Base-by-base conservation (phyloP, 352 stramenopile species). In the Globisporangium splendens region DNA sequence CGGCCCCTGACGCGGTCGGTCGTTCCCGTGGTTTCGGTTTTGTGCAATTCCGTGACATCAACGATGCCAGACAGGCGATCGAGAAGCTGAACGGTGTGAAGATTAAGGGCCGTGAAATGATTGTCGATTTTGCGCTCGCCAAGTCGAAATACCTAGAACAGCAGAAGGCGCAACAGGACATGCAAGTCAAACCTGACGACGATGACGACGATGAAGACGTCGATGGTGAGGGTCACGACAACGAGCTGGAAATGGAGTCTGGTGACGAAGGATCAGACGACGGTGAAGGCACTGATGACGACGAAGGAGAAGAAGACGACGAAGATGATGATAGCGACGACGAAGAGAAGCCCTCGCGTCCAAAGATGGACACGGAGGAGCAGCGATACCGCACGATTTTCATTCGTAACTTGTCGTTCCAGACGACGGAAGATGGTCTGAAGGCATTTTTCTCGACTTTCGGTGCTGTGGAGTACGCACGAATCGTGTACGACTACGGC, bases 381-480 rank as follows among this genome's bases (percentile, higher is more conserved):
- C 81, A 95, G 68, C 73, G 75, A 41, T 63, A 86, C n/a, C 85
- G 83, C 60, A 95, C 85, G 14, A 66, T 95, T 6, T 95, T 95
- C 59, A 78, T 95, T 46, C 85, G 83, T 28, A 95, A 95, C 50
- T 41, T 95, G 63, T 93, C 83, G 31, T 95, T 95, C 65, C 83
- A 95, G 61, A 89, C 77, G 21, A 85, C 69, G 1, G 83, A 95
- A 48, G 79, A 91, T 11, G 65, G 62, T 15, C 62, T 95, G 39
- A 76, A 83, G 39, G 73, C 81, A 21, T 91, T 89, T 50, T 93
- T 95, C 47, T 61, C 66, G 49, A 79, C 69, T 8, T 95, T 92
- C 59, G 85, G 85, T 24, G 57, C 70, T 8, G 75, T 95, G 49
- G 79, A 95, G 56, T 95, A 95, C 56, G 83, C 83, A 18, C 83